These are phyloP conservation scores for Dactylellina haptotyla DNA, from an alignment of 2,329 filamentous ascomycete genomes.

Conservation along the genomic window DNA sequence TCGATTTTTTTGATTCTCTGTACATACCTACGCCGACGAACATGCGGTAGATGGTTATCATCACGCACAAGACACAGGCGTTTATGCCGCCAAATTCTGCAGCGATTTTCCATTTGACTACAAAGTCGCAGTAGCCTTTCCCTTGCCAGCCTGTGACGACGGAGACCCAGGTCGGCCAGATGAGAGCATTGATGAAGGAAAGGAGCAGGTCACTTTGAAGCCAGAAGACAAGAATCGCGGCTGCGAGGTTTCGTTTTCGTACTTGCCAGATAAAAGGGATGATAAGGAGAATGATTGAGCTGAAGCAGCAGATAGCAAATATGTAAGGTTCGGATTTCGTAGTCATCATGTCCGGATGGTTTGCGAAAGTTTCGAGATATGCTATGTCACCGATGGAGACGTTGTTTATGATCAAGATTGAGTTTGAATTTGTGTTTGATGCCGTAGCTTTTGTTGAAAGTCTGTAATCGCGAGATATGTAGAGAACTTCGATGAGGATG, in stretches of 20 bases:
- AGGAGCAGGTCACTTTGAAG: conserved; percentile 69
- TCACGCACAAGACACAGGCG: conserved; percentile 68
- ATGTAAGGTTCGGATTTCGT: conserved; percentile 24
- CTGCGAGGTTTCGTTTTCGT: conserved; percentile 70
- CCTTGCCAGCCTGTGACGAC: conserved; percentile 69
- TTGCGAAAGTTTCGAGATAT: neutral
- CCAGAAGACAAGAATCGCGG: conserved; percentile 69
- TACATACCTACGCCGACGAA: conserved; percentile 69
- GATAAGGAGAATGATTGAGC: conserved; percentile 66
- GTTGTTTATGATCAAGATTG: neutral
- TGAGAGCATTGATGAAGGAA: conserved; percentile 70
- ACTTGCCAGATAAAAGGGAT: conserved; percentile 71
- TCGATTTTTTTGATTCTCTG: conserved; percentile 65
- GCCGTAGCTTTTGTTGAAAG: neutral
- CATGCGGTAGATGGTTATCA: conserved; percentile 70
- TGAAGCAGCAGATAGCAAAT: conserved; percentile 50
- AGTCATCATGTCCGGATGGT: conserved; percentile 19
- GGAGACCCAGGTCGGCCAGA: conserved; percentile 72
- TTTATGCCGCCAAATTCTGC: conserved; percentile 65
- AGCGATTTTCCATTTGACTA: conserved; percentile 69
- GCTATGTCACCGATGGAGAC: neutral
- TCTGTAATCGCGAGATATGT: conserved; percentile 10
- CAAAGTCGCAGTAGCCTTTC: conserved; percentile 71
- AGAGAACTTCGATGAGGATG: conserved; percentile 3
- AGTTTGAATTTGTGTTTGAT: neutral